Percentiles rank a stretch among this genome's conserved stretches.
These are phyloP conservation scores for Pseudogymnoascus sp. DNA, from an alignment of 2,329 filamentous ascomycete genomes.

Conservation along the genomic window DNA sequence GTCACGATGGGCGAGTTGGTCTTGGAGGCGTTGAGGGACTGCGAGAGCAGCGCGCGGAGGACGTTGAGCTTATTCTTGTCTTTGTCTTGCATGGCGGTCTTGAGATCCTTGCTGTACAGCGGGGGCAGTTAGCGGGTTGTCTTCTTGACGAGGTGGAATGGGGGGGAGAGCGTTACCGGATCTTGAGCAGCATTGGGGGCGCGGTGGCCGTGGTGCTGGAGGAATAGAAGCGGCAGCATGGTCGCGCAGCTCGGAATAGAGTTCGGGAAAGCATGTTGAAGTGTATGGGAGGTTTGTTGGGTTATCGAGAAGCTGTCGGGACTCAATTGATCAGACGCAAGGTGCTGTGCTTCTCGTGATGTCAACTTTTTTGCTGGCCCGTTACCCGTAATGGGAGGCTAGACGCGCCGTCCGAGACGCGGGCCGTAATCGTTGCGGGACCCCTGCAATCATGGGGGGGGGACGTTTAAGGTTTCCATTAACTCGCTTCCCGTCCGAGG, in stretches of 20 bases:
- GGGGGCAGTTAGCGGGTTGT: not conserved
- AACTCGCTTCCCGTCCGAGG: conserved; percentile 1
- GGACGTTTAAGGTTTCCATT: not conserved
- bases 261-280: not conserved
- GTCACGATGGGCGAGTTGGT: conserved; percentile 61
- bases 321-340: not conserved
- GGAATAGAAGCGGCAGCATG: conserved; percentile 15
- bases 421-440: not conserved
- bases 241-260: not conserved
- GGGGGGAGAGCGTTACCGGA: conserved; percentile 23
- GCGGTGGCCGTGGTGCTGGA: conserved; percentile 19
- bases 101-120: conserved; percentile 44
- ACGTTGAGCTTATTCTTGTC: conserved; percentile 59
- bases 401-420: conserved; percentile 5
- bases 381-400: not conserved
- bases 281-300: not conserved
- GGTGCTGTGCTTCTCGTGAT: not conserved
- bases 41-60: conserved; percentile 60
- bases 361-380: conserved; percentile 2
- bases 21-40: conserved; percentile 70
- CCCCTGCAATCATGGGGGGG: conserved; percentile 4
- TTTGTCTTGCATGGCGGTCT: conserved; percentile 59
- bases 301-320: not conserved
- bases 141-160: not conserved
- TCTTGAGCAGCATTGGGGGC: conserved; percentile 30